Percentiles rank a stretch among this genome's conserved stretches.
Evolutionary conservation across 768 basidiomycete genomes (phyloP).

Genomic region (Pleurotus djamor): DNA sequence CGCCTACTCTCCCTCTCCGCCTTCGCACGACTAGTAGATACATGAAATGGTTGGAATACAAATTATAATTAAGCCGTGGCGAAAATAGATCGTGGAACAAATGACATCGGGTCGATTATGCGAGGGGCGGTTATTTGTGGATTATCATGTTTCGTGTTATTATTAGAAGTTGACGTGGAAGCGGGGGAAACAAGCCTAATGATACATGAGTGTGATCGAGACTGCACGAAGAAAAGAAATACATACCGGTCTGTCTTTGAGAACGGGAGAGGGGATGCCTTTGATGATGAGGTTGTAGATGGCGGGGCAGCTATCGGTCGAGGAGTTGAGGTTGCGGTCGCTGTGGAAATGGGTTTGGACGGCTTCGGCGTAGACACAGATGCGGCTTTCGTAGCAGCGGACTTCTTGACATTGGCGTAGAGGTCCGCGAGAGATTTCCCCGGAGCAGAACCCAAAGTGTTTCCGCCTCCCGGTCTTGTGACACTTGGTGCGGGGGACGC

Average conservation of each 20-base stretch:
- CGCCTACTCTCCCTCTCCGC: constrained; percentile 71
- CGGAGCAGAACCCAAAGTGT: constrained; percentile 12
- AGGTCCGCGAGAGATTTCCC: constrained; percentile 22
- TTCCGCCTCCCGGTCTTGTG: constrained; percentile 9
- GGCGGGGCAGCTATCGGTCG: constrained; percentile 13
- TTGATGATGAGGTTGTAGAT: constrained; percentile 11
- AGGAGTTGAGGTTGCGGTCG: constrained; percentile 11
- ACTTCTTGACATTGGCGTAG: constrained; percentile 39
- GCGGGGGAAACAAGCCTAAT: constrained; percentile 36
- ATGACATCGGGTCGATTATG: constrained; percentile 44
- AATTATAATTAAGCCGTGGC: constrained; percentile 50
- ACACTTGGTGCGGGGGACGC: constrained; percentile 16
- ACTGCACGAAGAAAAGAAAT: constrained; percentile 14
- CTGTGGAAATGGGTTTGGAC: constrained; percentile 2
- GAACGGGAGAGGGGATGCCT: constrained; percentile 27
- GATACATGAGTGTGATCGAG: constrained; percentile 66
- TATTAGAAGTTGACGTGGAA: constrained; percentile 16
- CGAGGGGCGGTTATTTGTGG: constrained; percentile 11
- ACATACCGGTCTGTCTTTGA: constrained; percentile 69
- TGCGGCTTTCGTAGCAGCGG: constrained; percentile 27
- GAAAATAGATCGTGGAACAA: constrained; percentile 68
- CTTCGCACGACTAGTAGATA: constrained; percentile 55
- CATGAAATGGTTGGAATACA: constrained; percentile 10
- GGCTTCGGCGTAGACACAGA: constrained; percentile 24
- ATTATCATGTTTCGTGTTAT: neutral